Base-by-base conservation (phyloP, 495 filamentous ascomycete species). In the Echria macrotheca region DNA sequence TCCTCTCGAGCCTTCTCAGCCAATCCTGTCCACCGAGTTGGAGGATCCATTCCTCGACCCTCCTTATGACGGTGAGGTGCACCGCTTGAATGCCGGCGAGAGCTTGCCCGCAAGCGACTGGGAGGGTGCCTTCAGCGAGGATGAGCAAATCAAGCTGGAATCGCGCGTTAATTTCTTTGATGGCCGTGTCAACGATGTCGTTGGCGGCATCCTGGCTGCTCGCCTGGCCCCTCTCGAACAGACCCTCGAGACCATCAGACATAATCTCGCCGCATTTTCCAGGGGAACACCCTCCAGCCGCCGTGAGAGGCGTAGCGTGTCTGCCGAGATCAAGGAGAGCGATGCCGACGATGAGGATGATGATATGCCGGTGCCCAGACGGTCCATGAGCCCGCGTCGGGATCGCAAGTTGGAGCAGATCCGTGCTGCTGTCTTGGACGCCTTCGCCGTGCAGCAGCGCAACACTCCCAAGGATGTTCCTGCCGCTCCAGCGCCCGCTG, bases 261-360 rank as follows among this genome's bases (percentile, higher is more conserved):
- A 85, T 14, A 78, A 76, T 14, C 63, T 96, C 39, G 72, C 67
- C 41, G 69, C 71, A 26, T 47, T 69, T 32, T 61, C 67, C 25
- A 65, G 61, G 22, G 63, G 71, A 35, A 50, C 72, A 11, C 64
- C 70, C 0, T 73, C 75, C 17, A 71, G 63, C 28, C 63, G 70
- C 29, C 71, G 69, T 4, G 70, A 72, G 12, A 66, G 67, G 54
- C 72, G 78, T 53, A 85, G 82, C 54, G 61, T 78, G 14, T 85
- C 84, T 39, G 76, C 74, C 8, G 81, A 84, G 32, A 66, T 80
- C 32, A 80, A 81, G 39, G 77, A 91, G 39, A 95, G 90, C 50
- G 93, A 96, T 68, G 93, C 91, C 1, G 93, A 97, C 54, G 93
- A 97, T 53, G 91, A 96, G 59, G 91, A 95, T 56, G 89, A 95